Evolutionary conservation across 148 eudicot species (phyloP).

Genomic region (Agrostemma githago): DNA sequence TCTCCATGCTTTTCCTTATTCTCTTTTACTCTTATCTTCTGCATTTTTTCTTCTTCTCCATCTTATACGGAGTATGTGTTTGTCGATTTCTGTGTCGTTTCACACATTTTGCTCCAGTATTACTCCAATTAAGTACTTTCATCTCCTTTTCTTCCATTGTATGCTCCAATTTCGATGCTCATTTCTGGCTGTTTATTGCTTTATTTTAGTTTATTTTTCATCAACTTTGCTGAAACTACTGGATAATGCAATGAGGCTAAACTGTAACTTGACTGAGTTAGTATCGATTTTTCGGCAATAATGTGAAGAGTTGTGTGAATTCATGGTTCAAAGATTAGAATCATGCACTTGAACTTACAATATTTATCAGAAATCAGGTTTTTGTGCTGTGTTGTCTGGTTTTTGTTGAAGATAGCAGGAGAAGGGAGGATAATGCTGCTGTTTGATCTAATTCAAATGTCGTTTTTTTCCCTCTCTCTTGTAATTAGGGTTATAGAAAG

Average conservation of each 20-base stretch:
- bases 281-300: background rate
- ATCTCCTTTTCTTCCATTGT: too few relatives aligned
- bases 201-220: background rate
- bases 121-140: background rate
- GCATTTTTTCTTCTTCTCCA: background rate
- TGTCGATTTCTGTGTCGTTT: background rate
- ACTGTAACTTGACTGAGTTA: background rate
- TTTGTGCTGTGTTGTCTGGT: too few relatives aligned
- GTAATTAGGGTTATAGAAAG: conserved; percentile 34
- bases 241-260: conserved; percentile 35
- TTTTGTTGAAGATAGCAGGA: background rate
- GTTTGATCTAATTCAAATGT: conserved; percentile 17
- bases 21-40: background rate
- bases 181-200: background rate
- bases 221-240: background rate
- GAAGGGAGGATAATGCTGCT: background rate
- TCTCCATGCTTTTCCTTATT: background rate
- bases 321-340: background rate
- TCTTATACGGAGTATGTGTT: background rate
- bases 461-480: background rate
- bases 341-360: background rate
- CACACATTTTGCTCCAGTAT: background rate
- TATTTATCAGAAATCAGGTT: too few relatives aligned
- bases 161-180: background rate
- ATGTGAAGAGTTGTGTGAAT: background rate